These are phyloP conservation scores for Dactylellina drechsleri DNA, from an alignment of 2,329 filamentous ascomycete genomes.

Conservation along the genomic window DNA sequence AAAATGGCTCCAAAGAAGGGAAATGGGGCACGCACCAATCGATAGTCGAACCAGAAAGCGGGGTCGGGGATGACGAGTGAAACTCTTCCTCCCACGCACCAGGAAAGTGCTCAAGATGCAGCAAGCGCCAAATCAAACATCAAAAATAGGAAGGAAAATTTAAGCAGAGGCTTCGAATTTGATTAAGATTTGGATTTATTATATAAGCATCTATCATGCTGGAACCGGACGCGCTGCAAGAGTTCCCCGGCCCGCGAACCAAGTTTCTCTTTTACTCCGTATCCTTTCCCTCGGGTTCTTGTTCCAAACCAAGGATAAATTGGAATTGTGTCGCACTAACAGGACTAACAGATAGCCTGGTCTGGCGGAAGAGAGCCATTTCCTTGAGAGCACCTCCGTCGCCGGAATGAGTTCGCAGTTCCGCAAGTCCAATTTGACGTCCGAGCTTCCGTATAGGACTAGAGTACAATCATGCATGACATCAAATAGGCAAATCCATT, in stretches of 20 bases:
- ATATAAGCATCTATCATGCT: not conserved
- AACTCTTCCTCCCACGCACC: conserved; percentile 17
- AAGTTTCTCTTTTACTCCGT: conserved; percentile 32
- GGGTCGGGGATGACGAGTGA: conserved; percentile 52
- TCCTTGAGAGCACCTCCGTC: conserved; percentile 41
- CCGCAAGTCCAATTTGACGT: conserved; percentile 53
- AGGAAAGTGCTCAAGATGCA: conserved; percentile 16
- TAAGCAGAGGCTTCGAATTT: conserved; percentile 17
- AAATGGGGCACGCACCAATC: conserved; percentile 37
- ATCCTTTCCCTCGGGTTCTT: conserved; percentile 54
- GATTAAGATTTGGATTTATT: conserved; percentile 35
- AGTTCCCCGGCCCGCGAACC: conserved; percentile 34
- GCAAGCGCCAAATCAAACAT: not conserved
- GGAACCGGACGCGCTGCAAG: conserved; percentile 16
- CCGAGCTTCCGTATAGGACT: conserved; percentile 52
- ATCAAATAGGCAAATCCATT: conserved; percentile 44
- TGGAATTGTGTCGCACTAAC: conserved; percentile 51
- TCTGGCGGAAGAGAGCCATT: conserved; percentile 52
- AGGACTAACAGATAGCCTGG: conserved; percentile 53
- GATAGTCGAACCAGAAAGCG: conserved; percentile 51
- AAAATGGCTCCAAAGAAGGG: conserved; percentile 19
- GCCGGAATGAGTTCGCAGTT: conserved; percentile 53
- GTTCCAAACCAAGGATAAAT: conserved; percentile 54
- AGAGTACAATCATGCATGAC: conserved; percentile 46
- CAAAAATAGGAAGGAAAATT: not conserved